These are phyloP conservation scores for Ceratonia siliqua DNA, from an alignment of 306 rosid genomes.

Conservation along the genomic window DNA sequence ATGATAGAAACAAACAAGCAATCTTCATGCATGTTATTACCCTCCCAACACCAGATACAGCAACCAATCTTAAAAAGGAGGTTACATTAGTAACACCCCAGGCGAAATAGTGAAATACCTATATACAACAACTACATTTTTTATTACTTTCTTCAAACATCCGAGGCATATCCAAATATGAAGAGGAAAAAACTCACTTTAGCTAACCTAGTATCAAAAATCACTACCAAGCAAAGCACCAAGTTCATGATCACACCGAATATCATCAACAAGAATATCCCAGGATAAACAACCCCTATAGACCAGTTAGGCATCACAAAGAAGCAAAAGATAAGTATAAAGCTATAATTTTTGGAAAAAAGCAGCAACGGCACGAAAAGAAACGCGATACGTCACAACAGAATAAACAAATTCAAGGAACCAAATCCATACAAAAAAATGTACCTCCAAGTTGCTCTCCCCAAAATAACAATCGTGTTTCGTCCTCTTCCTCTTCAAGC, in stretches of 20 bases:
- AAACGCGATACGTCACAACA: background rate
- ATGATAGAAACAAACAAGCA: background rate
- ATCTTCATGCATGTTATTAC: background rate
- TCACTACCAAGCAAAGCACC: constrained; percentile 14
- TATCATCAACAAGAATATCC: background rate
- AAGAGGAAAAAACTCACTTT: constrained; percentile 1
- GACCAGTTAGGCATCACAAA: background rate
- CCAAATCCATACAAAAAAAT: background rate
- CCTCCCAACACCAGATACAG: constrained; percentile 16
- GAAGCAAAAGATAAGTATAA: background rate
- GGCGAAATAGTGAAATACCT: background rate
- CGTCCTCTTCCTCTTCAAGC: constrained; percentile 93
- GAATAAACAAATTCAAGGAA: background rate
- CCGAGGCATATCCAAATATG: background rate
- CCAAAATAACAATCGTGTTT: constrained; percentile 71
- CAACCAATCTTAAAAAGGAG: constrained; percentile 1
- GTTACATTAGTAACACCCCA: background rate
- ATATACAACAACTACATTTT: background rate
- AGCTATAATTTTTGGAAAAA: background rate
- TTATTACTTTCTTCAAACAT: background rate
- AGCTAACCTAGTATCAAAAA: background rate
- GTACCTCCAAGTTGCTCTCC: constrained; percentile 69
- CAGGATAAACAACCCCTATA: background rate
- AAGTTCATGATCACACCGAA: background rate
- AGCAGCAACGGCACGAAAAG: background rate